Evolutionary conservation across 2,329 filamentous ascomycete species (phyloP).

Genomic region (Monilinia fructicola): DNA sequence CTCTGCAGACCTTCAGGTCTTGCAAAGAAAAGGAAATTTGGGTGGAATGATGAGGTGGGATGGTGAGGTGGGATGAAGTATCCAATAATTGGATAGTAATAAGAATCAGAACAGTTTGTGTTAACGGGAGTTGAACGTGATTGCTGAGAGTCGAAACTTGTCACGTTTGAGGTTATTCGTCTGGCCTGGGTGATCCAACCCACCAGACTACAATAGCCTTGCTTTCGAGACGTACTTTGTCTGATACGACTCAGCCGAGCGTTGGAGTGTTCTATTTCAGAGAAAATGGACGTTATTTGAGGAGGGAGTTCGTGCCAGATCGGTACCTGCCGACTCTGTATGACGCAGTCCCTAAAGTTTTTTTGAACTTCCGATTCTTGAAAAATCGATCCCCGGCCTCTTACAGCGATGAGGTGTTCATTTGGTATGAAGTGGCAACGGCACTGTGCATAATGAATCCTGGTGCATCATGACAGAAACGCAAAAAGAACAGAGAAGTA

Average conservation of each 20-base stretch:
- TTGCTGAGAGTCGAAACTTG: slow-evolving; percentile 11
- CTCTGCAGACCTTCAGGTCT: slow-evolving; percentile 11
- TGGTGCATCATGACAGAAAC: slow-evolving; percentile 15
- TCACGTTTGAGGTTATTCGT: slow-evolving; percentile 21
- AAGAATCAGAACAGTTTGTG: background rate
- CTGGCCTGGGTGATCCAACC: background rate
- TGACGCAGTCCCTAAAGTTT: slow-evolving; percentile 10
- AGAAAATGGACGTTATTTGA: background rate
- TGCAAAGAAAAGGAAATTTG: slow-evolving; percentile 9
- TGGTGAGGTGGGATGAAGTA: slow-evolving; percentile 13
- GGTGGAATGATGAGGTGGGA: slow-evolving; percentile 4
- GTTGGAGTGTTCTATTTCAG: background rate
- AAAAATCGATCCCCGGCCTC: background rate
- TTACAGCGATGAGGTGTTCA: slow-evolving; percentile 19
- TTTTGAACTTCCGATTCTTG: slow-evolving; percentile 11
- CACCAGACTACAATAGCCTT: slow-evolving; percentile 11
- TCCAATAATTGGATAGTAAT: slow-evolving; percentile 3
- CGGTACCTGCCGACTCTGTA: background rate
- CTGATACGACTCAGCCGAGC: slow-evolving; percentile 12
- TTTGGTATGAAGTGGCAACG: slow-evolving; percentile 8
- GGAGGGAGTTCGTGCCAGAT: slow-evolving; percentile 5
- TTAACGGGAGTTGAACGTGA: background rate
- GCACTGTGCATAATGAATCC: background rate
- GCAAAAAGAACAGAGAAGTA: background rate
- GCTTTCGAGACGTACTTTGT: slow-evolving; percentile 17